These are phyloP conservation scores for Micractinium sp. DNA, from an alignment of 139 green algal genomes.

Conservation along the genomic window DNA sequence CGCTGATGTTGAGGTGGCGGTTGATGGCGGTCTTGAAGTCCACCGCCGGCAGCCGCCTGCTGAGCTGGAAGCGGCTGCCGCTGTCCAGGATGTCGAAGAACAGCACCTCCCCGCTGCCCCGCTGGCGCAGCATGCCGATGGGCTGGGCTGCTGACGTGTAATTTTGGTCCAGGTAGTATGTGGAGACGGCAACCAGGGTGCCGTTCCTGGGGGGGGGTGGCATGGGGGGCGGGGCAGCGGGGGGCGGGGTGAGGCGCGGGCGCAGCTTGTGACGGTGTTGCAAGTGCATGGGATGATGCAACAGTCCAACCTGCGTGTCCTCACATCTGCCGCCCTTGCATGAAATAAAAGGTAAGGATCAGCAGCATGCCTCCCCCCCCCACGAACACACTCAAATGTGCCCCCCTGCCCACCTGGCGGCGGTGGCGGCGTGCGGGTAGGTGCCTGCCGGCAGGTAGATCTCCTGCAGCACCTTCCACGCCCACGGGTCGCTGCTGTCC, in stretches of 20 bases:
- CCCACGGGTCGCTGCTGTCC: conserved; percentile 9
- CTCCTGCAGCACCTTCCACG: background rate
- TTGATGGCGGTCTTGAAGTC: conserved; percentile 19
- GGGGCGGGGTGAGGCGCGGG: too few species aligned
- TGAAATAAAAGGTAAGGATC: too few species aligned
- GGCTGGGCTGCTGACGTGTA: background rate
- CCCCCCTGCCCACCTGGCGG: background rate
- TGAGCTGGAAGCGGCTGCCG: background rate
- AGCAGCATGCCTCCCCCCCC: too few species aligned
- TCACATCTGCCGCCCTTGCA: too few species aligned
- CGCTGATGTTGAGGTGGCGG: background rate
- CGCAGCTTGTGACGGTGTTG: background rate
- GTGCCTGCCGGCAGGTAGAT: conserved; percentile 1
- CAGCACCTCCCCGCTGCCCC: background rate
- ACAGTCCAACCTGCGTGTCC: too few species aligned
- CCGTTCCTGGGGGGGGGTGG: background rate
- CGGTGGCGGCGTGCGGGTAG: conserved; percentile 2
- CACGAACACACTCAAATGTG: too few species aligned
- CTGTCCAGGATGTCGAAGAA: conserved; percentile 9
- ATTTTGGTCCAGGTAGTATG: conserved; percentile 17
- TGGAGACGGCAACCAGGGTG: background rate
- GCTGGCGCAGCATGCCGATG: background rate
- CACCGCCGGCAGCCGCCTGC: background rate
- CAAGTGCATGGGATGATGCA: background rate
- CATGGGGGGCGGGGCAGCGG: background rate